These are phyloP conservation scores for Brassica balearica DNA, from an alignment of 441 rosid genomes.

Conservation along the genomic window DNA sequence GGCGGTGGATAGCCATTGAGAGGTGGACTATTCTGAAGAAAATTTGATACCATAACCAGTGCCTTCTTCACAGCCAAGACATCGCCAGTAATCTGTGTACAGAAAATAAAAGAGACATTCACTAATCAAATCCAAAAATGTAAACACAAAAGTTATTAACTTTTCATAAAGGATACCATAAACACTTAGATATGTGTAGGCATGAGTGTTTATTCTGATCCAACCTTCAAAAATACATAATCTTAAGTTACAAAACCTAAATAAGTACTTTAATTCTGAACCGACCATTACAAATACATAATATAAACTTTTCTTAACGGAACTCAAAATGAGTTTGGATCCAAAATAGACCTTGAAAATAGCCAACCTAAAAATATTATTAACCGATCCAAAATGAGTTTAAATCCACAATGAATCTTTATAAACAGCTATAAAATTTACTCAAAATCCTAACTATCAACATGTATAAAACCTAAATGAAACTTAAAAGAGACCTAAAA, in stretches of 20 bases:
- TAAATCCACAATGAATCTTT: background rate
- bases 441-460: background rate
- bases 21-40: conserved; percentile 53
- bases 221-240: background rate
- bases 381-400: background rate
- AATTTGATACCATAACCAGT: conserved; percentile 52
- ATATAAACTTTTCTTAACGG: background rate
- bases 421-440: background rate
- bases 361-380: background rate
- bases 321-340: background rate
- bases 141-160: background rate
- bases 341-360: background rate
- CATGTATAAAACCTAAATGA: background rate
- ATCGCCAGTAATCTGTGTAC: conserved; percentile 58
- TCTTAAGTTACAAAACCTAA: background rate
- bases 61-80: conserved; percentile 70
- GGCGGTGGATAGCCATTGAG: conserved; percentile 37
- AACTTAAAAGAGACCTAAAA: too few species aligned
- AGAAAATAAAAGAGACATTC: conserved; percentile 25
- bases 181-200: background rate
- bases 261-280: background rate
- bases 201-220: background rate
- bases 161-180: background rate
- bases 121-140: conserved; percentile 13
- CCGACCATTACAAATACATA: background rate